Percentiles rank a stretch among this genome's conserved stretches.
These are phyloP conservation scores for Punctularia strigosozonata DNA, from an alignment of 768 basidiomycete genomes.

Conservation along the genomic window DNA sequence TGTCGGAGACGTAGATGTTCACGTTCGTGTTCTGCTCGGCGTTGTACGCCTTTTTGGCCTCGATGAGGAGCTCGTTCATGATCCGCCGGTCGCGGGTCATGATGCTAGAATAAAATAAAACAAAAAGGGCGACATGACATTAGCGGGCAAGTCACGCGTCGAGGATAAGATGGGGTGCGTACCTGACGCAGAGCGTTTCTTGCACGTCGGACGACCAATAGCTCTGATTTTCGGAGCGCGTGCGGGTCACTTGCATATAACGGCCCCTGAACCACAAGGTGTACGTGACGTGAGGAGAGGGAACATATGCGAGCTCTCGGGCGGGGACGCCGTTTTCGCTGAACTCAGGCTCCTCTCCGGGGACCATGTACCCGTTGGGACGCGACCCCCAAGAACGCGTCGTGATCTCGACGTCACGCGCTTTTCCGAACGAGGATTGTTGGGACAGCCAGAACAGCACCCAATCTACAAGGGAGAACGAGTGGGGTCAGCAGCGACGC, in stretches of 20 bases:
- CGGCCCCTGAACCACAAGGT: constrained; percentile 35
- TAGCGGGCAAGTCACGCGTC: neutral
- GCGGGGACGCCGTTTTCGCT: constrained; percentile 1
- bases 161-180: too few relatives aligned
- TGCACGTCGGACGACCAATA: constrained; percentile 22
- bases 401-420: constrained; percentile 11
- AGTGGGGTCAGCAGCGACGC: neutral
- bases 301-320: constrained; percentile 28
- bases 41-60: constrained; percentile 40
- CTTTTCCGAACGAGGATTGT: constrained; percentile 42
- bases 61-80: constrained; percentile 40
- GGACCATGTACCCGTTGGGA: neutral
- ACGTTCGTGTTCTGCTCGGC: constrained; percentile 40
- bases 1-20: constrained; percentile 38
- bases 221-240: constrained; percentile 20
- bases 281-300: constrained; percentile 26
- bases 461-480: constrained; percentile 37
- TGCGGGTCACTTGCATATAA: constrained; percentile 20
- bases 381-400: constrained; percentile 7
- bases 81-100: constrained; percentile 31
- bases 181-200: constrained; percentile 33
- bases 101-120: constrained; percentile 25
- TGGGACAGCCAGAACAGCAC: constrained; percentile 58
- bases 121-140: constrained; percentile 2
- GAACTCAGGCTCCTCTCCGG: constrained; percentile 1